A percentile compares a stretch with the other conserved stretches of the same genome.
phyloP scores from a whole-genome alignment of 202 grass and related monocot species.

The Elaeis oleifera region DNA sequence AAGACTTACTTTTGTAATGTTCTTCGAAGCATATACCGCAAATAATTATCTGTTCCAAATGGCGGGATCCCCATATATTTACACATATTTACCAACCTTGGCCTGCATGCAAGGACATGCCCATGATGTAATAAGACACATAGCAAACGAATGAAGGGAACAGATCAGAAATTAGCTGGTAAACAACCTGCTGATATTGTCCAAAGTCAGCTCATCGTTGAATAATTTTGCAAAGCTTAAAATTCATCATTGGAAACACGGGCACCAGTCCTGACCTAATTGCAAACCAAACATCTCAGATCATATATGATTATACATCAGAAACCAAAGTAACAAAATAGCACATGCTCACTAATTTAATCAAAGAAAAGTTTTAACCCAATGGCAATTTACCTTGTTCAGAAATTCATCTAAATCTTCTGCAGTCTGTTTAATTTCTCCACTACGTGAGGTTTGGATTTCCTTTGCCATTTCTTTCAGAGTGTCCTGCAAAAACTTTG shows the following conservation, averaged over 20 bases:
- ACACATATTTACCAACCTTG: conserved; percentile 98
- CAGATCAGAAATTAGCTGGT: conserved; percentile 6
- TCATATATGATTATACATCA: conserved; percentile 30
- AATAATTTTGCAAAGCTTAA: conserved; percentile 91
- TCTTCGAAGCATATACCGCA: conserved; percentile 96
- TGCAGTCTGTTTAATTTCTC: conserved; percentile 87
- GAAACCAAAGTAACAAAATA: conserved; percentile 10
- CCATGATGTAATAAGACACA: conserved; percentile 22
- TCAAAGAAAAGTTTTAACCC: conserved; percentile 1
- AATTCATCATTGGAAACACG: conserved; percentile 77
- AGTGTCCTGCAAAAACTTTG: conserved; percentile 97
- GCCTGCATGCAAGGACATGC: conserved; percentile 41
- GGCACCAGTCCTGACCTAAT: conserved; percentile 81
- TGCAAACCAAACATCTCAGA: conserved; percentile 15
- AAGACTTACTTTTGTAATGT: conserved; percentile 74
- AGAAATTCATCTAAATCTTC: conserved; percentile 93
- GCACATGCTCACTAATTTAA: conserved; percentile 6
- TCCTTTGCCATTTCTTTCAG: conserved; percentile 98
- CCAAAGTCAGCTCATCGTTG: conserved; percentile 94
- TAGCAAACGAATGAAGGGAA: neutral
- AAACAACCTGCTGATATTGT: conserved; percentile 87
- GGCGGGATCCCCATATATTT: conserved; percentile 98
- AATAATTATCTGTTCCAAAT: conserved; percentile 96
- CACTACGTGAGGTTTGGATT: conserved; percentile 72
- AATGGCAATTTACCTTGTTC: conserved; percentile 55